Evolutionary conservation across 331 rosid genomes (phyloP), one percentile per base, ranked within the genome.

Genomic region (Malus hybrid): DNA sequence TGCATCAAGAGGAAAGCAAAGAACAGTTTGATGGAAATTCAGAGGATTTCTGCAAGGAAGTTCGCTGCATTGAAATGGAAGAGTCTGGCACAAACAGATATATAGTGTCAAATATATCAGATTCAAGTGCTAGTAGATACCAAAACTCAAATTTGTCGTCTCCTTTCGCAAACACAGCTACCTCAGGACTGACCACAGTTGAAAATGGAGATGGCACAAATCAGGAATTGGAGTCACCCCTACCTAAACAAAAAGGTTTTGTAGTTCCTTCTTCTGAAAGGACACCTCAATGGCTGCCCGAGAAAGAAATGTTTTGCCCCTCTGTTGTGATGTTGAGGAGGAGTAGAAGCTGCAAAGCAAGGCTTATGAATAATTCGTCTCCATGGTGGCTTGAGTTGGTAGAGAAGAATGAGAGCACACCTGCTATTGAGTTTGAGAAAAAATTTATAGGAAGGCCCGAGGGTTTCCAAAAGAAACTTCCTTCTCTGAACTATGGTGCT

Each of bases 291-390:
- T 79, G 87, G 85, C 67, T 64, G 62, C 59, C 77, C 42, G 88
- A 82, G 77, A 76, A 75, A n/a, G 82, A 2, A 27, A 28, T 46
- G 24, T 24, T 24, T 24, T 24, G 24, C 84, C 75, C 64, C 56
- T 94, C 24, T 24, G 24, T 24, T 24, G 24, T 24, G 24, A 24
- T 24, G 24, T 24, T 24, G 24, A 24, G 24, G 24, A 24, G 1
- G 24, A 24, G 70, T 94, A 97, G 99, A 83, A 95, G 97, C 60
- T 92, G 97, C 81, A 86, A 79, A 85, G 93, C 90, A 24, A 86
- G 86, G 79, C 79, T 92, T 68, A 74, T 84, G 88, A 76, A 77
- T 84, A 79, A 74, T 71, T 55, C 65, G 39, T 71, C 87, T 78
- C 65, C 80, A 12, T 77, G 76, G 78, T 88, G 88, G 96, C 83